Evolutionary conservation across 1,284 basidiomycete genomes (phyloP), one percentile per base, ranked within the genome.

Genomic region (Naganishia cerealis): DNA sequence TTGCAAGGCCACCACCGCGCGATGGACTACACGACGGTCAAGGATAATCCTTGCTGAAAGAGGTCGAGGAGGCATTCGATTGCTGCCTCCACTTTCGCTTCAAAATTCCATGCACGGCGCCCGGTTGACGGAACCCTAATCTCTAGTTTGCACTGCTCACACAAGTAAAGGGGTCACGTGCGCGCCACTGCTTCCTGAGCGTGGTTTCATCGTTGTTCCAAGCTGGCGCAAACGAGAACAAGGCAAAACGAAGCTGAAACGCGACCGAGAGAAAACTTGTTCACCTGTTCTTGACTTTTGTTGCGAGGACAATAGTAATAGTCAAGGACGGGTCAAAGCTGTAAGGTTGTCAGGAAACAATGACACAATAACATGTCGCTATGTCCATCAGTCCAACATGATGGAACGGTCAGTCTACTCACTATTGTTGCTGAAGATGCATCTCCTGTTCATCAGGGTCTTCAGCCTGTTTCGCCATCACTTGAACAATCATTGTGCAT

Each of bases 231-330:
- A 33, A 18, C 29, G 53, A 36, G 53, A 55, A 29, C 52, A 56
- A 56, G 54, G 18, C 21, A 40, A 42, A 57, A 57, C 54, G 24
- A 56, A 57, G 55, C 39, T 58, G 57, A 58, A 58, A 58, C 55
- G 55, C 55, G 21, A 24, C 46, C 5, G n/a, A 50, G 46, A 48
- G 24, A 50, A n/a, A 24, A 50, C 29, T 21, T 50, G 46, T 50
- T 24, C 18, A 24, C 46, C 29, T 33, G 29, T 33, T 50, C 7
- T 46, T n/a, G 7, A 50, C 46, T 50, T 24, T 50, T 50, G 46
- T 50, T 50, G 46, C n/a, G 24, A 42, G 24, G 8, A 48, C 46
- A 48, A 48, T 48, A n/a, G n/a, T 6, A 33, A 33, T 33, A 33
- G 29, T 33, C 29, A 33, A 33, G 6, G 29, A 6, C 29, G 29